These are phyloP conservation scores for Fomes fomentarius DNA, from an alignment of 1,284 basidiomycete species.

Conservation along the genomic window DNA sequence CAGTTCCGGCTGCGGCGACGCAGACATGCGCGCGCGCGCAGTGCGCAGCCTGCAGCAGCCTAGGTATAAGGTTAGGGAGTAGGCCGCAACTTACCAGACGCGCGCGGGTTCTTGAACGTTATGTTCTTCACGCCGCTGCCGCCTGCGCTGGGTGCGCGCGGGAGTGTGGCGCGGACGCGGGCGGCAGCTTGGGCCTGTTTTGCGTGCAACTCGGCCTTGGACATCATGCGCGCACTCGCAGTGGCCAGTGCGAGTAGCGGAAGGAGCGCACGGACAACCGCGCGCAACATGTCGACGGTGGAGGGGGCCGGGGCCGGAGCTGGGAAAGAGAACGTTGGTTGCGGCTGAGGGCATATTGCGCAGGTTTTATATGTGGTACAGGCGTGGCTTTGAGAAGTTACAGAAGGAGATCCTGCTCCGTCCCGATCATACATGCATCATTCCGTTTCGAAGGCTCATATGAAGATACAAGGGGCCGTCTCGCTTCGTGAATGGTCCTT, in stretches of 20 bases:
- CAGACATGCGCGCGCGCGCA: too few relatives aligned
- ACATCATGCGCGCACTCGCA: slow-evolving; percentile 21
- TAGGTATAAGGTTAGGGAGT: not conserved
- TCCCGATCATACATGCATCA: too few relatives aligned
- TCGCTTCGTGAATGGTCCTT: too few relatives aligned
- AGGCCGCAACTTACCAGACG: slow-evolving; percentile 49
- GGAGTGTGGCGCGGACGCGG: slow-evolving; percentile 21
- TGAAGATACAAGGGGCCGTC: too few relatives aligned
- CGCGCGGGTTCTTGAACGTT: slow-evolving; percentile 70
- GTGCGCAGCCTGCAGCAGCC: not conserved
- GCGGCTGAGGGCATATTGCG: too few relatives aligned
- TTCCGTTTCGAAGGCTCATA: too few relatives aligned
- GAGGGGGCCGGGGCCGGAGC: not conserved
- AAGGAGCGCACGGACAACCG: slow-evolving; percentile 1
- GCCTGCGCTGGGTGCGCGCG: slow-evolving; percentile 5
- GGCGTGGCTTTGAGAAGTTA: too few relatives aligned
- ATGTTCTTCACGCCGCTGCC: slow-evolving; percentile 55
- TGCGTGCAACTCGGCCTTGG: slow-evolving; percentile 27
- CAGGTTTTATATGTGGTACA: too few relatives aligned
- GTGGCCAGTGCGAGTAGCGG: slow-evolving; percentile 10
- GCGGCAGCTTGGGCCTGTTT: slow-evolving; percentile 31
- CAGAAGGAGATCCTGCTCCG: too few relatives aligned
- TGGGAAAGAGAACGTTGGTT: too few relatives aligned
- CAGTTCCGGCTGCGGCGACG: too few relatives aligned
- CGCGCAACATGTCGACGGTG: slow-evolving; percentile 1